Conservation (phyloP, 202 grass and related monocot species). For the Setaria italica region DNA sequence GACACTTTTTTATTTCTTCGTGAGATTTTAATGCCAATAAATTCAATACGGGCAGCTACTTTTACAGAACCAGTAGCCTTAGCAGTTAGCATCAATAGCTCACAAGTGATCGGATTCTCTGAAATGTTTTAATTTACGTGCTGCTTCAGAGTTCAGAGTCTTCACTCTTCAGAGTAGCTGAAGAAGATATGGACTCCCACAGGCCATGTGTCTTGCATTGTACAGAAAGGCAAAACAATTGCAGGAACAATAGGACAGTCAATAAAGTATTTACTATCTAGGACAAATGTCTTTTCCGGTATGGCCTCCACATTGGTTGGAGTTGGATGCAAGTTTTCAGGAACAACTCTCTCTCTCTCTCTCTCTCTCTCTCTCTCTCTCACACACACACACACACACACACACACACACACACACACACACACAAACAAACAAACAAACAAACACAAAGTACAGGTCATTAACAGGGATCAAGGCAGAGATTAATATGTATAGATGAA, state of each 20-base stretch:
- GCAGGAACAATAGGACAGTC: slow-evolving; percentile 42
- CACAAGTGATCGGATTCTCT: slow-evolving; percentile 9
- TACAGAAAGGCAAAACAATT: slow-evolving; percentile 50
- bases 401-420: too few relatives aligned
- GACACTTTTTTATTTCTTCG: background rate
- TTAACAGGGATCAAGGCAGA: slow-evolving; percentile 3
- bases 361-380: too few relatives aligned
- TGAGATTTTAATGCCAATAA: slow-evolving; percentile 33
- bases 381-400: too few relatives aligned
- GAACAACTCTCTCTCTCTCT: background rate
- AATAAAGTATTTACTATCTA: slow-evolving; percentile 45
- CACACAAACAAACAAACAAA: too few relatives aligned
- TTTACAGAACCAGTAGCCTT: background rate
- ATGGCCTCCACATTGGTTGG: slow-evolving; percentile 38
- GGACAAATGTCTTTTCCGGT: slow-evolving; percentile 40
- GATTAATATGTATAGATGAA: background rate
- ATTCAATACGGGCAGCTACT: background rate
- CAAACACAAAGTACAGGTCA: background rate
- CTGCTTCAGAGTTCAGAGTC: slow-evolving; percentile 19
- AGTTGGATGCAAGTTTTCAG: slow-evolving; percentile 32
- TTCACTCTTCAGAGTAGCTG: background rate
- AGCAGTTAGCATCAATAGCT: slow-evolving; percentile 11
- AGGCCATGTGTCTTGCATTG: slow-evolving; percentile 43
- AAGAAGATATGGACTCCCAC: slow-evolving; percentile 29
- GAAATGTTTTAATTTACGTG: slow-evolving; percentile 11